Percentiles rank a stretch among this genome's conserved stretches.
phyloP scores from a whole-genome alignment of 345 rosid species.

The Lagerstroemia speciosa region DNA sequence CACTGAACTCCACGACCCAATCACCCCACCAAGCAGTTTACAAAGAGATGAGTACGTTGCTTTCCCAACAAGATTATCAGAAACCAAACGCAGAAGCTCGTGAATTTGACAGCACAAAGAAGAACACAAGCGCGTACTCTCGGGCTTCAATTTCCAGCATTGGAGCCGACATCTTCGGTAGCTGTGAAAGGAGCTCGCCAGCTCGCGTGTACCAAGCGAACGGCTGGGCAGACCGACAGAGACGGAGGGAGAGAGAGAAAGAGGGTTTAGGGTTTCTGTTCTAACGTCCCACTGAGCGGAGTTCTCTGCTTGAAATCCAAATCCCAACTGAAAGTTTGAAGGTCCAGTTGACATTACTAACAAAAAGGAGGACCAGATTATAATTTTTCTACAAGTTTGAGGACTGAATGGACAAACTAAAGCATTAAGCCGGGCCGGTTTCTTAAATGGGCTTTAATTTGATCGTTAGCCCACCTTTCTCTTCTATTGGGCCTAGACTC shows the following conservation, averaged over 20 bases:
- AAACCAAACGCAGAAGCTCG: not conserved
- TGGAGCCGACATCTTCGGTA: conserved; percentile 35
- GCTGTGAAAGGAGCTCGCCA: not conserved
- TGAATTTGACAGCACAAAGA: not conserved
- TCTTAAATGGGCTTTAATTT: too few species aligned
- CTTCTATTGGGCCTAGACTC: too few species aligned
- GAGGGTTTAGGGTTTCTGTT: conserved; percentile 14
- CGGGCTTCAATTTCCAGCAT: conserved; percentile 92
- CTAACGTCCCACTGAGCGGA: conserved; percentile 3
- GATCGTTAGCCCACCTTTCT: too few species aligned
- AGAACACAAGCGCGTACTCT: conserved; percentile 45
- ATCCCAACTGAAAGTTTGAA: not conserved
- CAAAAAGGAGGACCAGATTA: not conserved
- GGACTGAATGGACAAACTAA: too few species aligned
- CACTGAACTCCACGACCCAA: not conserved
- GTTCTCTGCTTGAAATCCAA: not conserved
- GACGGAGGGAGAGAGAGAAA: not conserved
- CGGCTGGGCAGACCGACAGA: too few species aligned
- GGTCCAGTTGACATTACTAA: not conserved
- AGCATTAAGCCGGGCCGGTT: too few species aligned
- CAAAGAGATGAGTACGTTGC: not conserved
- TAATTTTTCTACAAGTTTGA: not conserved
- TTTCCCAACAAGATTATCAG: not conserved
- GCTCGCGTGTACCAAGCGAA: not conserved
- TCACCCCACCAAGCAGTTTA: not conserved